These are phyloP conservation scores for Petasospora fabianii DNA, from an alignment of 1,139 yeast species.

Conservation along the genomic window DNA sequence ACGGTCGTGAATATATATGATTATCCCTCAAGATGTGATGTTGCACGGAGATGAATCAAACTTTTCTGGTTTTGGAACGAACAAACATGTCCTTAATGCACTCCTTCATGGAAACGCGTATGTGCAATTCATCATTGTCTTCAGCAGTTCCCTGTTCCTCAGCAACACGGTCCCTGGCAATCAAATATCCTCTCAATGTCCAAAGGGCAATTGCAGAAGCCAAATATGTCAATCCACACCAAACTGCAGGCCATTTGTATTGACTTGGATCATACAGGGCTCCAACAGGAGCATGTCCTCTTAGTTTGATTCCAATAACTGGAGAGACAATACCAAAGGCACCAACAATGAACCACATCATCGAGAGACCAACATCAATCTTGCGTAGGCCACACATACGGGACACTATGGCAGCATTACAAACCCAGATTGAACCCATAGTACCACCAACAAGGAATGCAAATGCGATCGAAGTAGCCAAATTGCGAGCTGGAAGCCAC, in stretches of 20 bases:
- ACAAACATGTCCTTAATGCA: slow-evolving; percentile 14
- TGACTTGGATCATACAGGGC: slow-evolving; percentile 37
- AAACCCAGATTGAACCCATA: slow-evolving; percentile 42
- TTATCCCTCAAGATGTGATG: background rate
- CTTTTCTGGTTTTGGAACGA: slow-evolving; percentile 10
- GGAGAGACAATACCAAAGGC: slow-evolving; percentile 48
- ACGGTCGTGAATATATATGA: background rate
- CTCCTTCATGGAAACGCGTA: slow-evolving; percentile 19
- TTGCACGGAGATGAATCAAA: slow-evolving; percentile 4
- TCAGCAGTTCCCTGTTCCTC: slow-evolving; percentile 17
- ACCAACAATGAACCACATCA: slow-evolving; percentile 47
- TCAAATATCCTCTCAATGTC: slow-evolving; percentile 45
- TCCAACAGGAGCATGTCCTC: slow-evolving; percentile 31
- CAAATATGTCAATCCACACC: slow-evolving; percentile 49
- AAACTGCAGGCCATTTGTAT: slow-evolving; percentile 47
- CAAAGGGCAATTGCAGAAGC: slow-evolving; percentile 39
- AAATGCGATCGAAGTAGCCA: slow-evolving; percentile 46
- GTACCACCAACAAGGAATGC: slow-evolving; percentile 45
- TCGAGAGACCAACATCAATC: slow-evolving; percentile 44
- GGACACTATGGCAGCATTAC: slow-evolving; percentile 26
- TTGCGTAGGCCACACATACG: slow-evolving; percentile 46
- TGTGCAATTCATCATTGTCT: slow-evolving; percentile 26
- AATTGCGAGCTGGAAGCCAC: slow-evolving; percentile 61
- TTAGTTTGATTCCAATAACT: slow-evolving; percentile 48
- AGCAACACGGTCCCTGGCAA: slow-evolving; percentile 41